Conservation (phyloP, 1,284 basidiomycete genomes). For the Flammula alnicola region DNA sequence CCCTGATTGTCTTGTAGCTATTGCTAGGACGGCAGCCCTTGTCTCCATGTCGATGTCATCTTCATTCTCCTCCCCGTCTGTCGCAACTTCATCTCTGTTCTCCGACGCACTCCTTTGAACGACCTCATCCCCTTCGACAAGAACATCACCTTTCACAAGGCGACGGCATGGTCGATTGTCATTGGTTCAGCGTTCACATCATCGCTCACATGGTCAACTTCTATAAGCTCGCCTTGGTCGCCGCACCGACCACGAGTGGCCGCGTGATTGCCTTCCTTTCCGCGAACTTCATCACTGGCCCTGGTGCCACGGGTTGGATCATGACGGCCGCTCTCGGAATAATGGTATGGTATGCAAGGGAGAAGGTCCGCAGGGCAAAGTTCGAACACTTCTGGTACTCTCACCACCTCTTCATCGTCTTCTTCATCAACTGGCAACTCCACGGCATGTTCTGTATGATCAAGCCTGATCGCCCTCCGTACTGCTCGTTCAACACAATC, state of each 20-base stretch:
- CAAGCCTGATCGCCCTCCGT: slow-evolving; percentile 85
- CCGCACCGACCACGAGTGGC: slow-evolving; percentile 55
- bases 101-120: slow-evolving; percentile 83
- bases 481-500: slow-evolving; percentile 82
- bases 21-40: slow-evolving; percentile 84
- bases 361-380: slow-evolving; percentile 72
- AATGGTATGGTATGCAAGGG: slow-evolving; percentile 84
- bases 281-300: slow-evolving; percentile 86
- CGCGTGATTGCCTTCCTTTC: slow-evolving; percentile 69
- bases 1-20: slow-evolving; percentile 48
- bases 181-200: slow-evolving; percentile 77
- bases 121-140: slow-evolving; percentile 89
- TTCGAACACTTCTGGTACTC: slow-evolving; percentile 92
- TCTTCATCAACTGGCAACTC: slow-evolving; percentile 90
- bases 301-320: slow-evolving; percentile 90
- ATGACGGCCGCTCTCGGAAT: slow-evolving; percentile 75
- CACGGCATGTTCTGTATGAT: slow-evolving; percentile 97
- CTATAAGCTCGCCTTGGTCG: slow-evolving; percentile 62
- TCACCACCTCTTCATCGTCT: slow-evolving; percentile 87
- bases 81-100: slow-evolving; percentile 86
- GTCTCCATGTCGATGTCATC: slow-evolving; percentile 86
- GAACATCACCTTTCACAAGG: slow-evolving; percentile 88
- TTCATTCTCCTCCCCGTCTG: slow-evolving; percentile 92
- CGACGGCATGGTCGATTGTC: slow-evolving; percentile 86
- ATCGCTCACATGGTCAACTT: slow-evolving; percentile 84